Conservation (phyloP, 2,329 filamentous ascomycete species). For the Xylaria sp. region DNA sequence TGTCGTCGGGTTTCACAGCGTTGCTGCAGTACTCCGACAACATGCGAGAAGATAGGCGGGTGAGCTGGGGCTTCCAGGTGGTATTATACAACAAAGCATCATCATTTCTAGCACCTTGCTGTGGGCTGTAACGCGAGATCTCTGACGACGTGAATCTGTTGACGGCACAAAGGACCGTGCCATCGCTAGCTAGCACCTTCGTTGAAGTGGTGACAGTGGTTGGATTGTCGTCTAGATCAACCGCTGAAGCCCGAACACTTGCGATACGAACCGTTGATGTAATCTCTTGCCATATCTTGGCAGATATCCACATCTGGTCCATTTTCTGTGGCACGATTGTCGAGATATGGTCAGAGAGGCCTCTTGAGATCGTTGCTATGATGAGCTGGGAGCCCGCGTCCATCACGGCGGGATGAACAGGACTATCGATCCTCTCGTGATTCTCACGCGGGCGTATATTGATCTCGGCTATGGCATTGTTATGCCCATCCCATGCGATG, state of each 20-base stretch:
- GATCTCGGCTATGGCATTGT: background rate
- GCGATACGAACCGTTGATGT: background rate
- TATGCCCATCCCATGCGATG: background rate
- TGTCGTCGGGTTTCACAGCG: background rate
- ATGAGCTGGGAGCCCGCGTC: background rate
- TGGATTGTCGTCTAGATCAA: background rate
- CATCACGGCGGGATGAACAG: background rate
- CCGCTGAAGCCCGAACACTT: too few relatives aligned
- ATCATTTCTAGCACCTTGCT: background rate
- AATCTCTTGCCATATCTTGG: background rate
- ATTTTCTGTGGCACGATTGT: background rate
- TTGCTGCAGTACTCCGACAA: too few relatives aligned
- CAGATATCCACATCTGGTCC: background rate
- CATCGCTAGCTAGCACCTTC: background rate
- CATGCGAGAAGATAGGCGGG: background rate
- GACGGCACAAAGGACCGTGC: background rate
- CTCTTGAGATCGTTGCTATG: background rate
- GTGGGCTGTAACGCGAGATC: background rate
- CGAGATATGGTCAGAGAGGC: background rate
- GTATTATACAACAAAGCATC: background rate
- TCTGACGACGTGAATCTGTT: background rate
- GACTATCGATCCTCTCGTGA: too few relatives aligned
- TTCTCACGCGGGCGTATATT: too few relatives aligned
- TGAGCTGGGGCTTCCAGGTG: background rate
- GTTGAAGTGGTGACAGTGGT: background rate